phyloP scores from a whole-genome alignment of 345 rosid genomes.

The Combretum micranthum region DNA sequence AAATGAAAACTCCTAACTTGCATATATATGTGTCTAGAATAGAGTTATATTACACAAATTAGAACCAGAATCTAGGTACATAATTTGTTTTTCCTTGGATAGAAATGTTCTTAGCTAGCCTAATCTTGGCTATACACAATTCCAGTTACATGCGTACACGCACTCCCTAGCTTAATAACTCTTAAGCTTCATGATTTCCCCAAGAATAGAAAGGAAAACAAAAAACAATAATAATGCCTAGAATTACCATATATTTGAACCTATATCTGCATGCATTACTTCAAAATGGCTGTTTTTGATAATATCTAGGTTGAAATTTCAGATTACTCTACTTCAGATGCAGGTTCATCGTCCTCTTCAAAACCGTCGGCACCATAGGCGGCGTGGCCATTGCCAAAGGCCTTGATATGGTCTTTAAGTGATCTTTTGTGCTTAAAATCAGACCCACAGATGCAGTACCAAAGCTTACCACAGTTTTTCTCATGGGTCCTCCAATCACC shows the following conservation, averaged over 20 bases:
- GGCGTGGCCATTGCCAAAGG: constrained; percentile 48
- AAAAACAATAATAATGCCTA: too few species aligned
- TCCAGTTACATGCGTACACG: too few species aligned
- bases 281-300: background rate
- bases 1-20: too few species aligned
- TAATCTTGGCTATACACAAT: too few species aligned
- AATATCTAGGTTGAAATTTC: constrained; percentile 11
- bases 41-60: too few species aligned
- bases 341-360: constrained; percentile 53
- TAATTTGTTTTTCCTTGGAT: too few species aligned
- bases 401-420: constrained; percentile 51
- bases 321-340: constrained; percentile 53
- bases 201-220: too few species aligned
- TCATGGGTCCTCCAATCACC: constrained; percentile 80
- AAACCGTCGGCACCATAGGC: constrained; percentile 42
- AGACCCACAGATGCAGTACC: constrained; percentile 58
- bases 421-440: constrained; percentile 64
- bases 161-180: too few species aligned
- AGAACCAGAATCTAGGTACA: too few species aligned
- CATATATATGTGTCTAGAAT: too few species aligned
- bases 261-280: background rate
- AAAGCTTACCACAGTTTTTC: constrained; percentile 63
- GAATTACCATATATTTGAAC: background rate
- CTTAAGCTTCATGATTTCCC: too few species aligned
- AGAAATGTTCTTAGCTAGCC: too few species aligned